Evolutionary conservation across 2,329 filamentous ascomycete species (phyloP), one percentile per base, ranked within the genome.

Genomic region (Emydomyces testavorans): DNA sequence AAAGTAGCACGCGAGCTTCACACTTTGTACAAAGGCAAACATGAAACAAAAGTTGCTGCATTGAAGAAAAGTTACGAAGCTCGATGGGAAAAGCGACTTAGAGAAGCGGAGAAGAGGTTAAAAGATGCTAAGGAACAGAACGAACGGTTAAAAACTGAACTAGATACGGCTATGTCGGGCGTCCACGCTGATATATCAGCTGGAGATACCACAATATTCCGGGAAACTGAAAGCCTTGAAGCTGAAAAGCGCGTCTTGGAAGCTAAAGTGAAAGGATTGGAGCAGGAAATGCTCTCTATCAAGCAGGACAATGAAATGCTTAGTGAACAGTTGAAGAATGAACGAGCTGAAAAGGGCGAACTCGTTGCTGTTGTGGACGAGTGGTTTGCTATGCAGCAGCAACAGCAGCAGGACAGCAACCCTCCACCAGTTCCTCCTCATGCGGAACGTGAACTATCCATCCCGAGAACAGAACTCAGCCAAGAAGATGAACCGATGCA

Each of bases 1-100:
- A 87, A 89, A 55, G 88, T 96, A 34, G 89, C 90, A n/a, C 78
- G 87, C 24, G 92, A 98, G 62, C 75, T 98, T 34, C 92, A 98
- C 63, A 76, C 82, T 0, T 75, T 94, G 8, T 98, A 98, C 76
- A 96, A 95, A 71, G 81, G 83, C 62, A 98, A 98, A 70, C 92
- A 98, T 64, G 90, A 96, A 70, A 86, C 82, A 53, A 98, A 98
- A 71, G 90, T 96, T 37, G 78, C 85, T 1, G 90, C 89, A 3
- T 74, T 98, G 54, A 96, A 82, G 62, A 79, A 80, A 58, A 78
- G 75, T 60, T 82, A 96, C 68, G 87, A 95, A 64, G 77, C 78
- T 39, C 81, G 90, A 47, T 92, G 87, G 78, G 87, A 94, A 66
- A 93, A 93, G 73, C 85, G 83, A 60, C 78, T 90, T 49, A 78